A percentile compares a stretch with the other conserved stretches of the same genome.
These are phyloP conservation scores for Dentipellis sp. DNA, from an alignment of 768 basidiomycete genomes.

Conservation along the genomic window DNA sequence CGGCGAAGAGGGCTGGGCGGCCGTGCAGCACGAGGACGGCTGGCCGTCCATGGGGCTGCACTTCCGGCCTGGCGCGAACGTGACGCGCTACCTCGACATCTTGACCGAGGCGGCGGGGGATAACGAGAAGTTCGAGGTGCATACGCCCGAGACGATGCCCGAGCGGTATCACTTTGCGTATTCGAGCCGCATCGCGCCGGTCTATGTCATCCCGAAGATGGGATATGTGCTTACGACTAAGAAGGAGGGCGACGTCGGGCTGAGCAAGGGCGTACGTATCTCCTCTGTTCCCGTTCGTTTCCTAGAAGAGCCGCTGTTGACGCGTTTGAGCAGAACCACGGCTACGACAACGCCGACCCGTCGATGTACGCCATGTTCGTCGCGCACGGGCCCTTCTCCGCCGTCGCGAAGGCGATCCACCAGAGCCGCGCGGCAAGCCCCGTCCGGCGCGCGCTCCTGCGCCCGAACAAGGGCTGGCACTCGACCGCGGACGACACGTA, in stretches of 20 bases:
- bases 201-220: conserved; percentile 76
- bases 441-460: conserved; percentile 15
- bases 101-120: conserved; percentile 43
- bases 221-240: conserved; percentile 72
- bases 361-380: conserved; percentile 89
- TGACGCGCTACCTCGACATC: conserved; percentile 41
- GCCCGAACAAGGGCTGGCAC: conserved; percentile 49
- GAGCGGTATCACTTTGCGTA: conserved; percentile 65
- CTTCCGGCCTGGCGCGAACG: conserved; percentile 52
- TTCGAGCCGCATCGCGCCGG: conserved; percentile 75
- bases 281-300: not conserved
- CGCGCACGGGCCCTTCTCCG: conserved; percentile 83
- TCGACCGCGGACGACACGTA: conserved; percentile 55
- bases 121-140: conserved; percentile 69
- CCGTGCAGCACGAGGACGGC: conserved; percentile 71
- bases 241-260: conserved; percentile 46
- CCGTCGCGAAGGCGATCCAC: conserved; percentile 52
- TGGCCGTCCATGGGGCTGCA: conserved; percentile 89
- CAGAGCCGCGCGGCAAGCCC: conserved; percentile 15
- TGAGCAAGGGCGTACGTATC: conserved; percentile 64
- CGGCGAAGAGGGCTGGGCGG: conserved; percentile 48
- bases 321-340: conserved; percentile 55
- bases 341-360: conserved; percentile 72
- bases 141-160: conserved; percentile 76
- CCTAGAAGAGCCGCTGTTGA: not conserved